Evolutionary conservation across 257 asterid genomes (phyloP), one percentile per base, ranked within the genome.

Genomic region (Coffea eugenioides): DNA sequence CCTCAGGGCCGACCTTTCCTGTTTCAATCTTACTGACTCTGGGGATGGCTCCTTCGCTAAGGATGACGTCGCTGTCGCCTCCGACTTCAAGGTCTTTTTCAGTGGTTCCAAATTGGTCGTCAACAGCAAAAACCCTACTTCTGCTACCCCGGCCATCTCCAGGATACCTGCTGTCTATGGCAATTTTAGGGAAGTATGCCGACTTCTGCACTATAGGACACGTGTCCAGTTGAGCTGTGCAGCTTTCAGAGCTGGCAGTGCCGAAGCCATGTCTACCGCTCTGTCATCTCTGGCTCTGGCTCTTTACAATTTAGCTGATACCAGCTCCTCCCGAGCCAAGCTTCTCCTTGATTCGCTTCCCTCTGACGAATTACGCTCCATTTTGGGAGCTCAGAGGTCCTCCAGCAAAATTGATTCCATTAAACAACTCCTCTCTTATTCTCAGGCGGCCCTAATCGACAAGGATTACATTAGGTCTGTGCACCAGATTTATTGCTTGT

Each of bases 11-110:
- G 94, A 94, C 49, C 69, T 70, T 11, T 80, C 92, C 2, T 82
- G 91, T n/a, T 96, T 96, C 81, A 89, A 90, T 84, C 82, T 94
- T 83, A 88, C 86, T 51, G 97, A 96, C 83, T 92, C 99, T 0
- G 99, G 99, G 9, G 99, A 96, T 71, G 99, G 99, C 77, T 91
- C 97, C 7, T 72, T 92, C 5, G 76, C 90, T 57, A 96, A 96
- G 90, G 99, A 94, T 61, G 94, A 92, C 11, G 98, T 92, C 23
- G 85, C 93, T 2, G 99, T 92, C 6, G 97, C 97, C 15, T 39
- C 97, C 2, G 97, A 91, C 82, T 84, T 91, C 68, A 94, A 89
- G 87, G 90, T 90, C 6, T 90, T 92, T 62, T 86, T 92, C 69
- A 92, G 87, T 25, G 97, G 92, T 27, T 96, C 99, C 2, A 96